Conservation (phyloP, 2,329 filamentous ascomycete species). For the Ophidiomyces ophidiicola region DNA sequence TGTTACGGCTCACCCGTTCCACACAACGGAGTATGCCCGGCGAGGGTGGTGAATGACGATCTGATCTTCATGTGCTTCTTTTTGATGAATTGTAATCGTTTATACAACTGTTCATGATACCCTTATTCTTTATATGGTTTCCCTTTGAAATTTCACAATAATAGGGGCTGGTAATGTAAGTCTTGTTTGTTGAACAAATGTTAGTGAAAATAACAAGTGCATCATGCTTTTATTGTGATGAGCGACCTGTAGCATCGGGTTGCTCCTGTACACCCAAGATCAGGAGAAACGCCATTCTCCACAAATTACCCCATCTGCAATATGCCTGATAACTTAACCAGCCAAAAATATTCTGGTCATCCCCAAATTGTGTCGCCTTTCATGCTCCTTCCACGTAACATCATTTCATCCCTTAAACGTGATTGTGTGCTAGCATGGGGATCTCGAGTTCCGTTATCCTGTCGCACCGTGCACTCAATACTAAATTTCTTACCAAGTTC, state of each 20-base stretch:
- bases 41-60: not conserved
- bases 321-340: not conserved
- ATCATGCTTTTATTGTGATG: too few relatives aligned
- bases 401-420: constrained; percentile 22
- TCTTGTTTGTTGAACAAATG: too few relatives aligned
- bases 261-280: too few relatives aligned
- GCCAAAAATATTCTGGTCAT: not conserved
- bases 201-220: too few relatives aligned
- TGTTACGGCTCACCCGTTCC: constrained; percentile 15
- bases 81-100: not conserved
- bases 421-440: constrained; percentile 17
- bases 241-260: too few relatives aligned
- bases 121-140: too few relatives aligned
- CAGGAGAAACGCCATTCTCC: constrained; percentile 8
- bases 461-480: constrained; percentile 40
- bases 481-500: constrained; percentile 64
- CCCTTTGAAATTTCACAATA: too few relatives aligned
- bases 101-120: not conserved
- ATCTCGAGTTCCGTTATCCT: constrained; percentile 18
- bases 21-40: not conserved
- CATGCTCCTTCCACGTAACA: not conserved
- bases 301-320: not conserved
- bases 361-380: constrained; percentile 5
- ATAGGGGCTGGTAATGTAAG: too few relatives aligned
- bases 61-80: not conserved